Conservation (phyloP, 2,329 filamentous ascomycete species). For the Trichophyton simii region DNA sequence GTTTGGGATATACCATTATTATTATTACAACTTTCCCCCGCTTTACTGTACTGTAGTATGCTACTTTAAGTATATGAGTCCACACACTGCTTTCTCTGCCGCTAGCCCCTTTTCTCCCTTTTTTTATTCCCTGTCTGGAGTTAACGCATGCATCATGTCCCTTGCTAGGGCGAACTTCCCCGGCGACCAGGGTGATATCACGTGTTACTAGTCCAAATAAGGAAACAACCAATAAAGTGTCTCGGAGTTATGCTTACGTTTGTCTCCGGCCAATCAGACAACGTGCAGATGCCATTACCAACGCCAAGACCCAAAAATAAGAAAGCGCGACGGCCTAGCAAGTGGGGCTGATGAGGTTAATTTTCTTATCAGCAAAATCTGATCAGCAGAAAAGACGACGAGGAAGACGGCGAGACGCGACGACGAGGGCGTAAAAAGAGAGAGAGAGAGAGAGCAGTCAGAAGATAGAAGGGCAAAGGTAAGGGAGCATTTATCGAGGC, state of each 20-base stretch:
- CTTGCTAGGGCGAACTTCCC: not conserved
- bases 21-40: not conserved
- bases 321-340: not conserved
- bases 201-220: not conserved
- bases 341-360: constrained; percentile 3
- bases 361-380: constrained; percentile 2
- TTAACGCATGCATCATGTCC: not conserved
- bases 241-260: constrained; percentile 5
- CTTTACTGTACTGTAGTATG: not conserved
- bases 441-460: not conserved
- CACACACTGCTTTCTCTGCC: not conserved
- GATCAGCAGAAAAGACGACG: not conserved
- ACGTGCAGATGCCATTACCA: not conserved
- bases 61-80: not conserved
- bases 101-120: not conserved
- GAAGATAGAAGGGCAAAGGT: not conserved
- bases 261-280: constrained; percentile 3
- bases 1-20: not conserved
- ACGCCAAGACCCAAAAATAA: not conserved
- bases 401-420: not conserved
- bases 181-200: not conserved
- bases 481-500: not conserved
- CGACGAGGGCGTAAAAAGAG: not conserved
- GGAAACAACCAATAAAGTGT: not conserved
- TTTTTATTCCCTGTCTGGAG: not conserved